Percentiles rank a stretch among this genome's conserved stretches.
These are phyloP conservation scores for Cladobotryum protrusum DNA, from an alignment of 2,329 filamentous ascomycete species.

Conservation along the genomic window DNA sequence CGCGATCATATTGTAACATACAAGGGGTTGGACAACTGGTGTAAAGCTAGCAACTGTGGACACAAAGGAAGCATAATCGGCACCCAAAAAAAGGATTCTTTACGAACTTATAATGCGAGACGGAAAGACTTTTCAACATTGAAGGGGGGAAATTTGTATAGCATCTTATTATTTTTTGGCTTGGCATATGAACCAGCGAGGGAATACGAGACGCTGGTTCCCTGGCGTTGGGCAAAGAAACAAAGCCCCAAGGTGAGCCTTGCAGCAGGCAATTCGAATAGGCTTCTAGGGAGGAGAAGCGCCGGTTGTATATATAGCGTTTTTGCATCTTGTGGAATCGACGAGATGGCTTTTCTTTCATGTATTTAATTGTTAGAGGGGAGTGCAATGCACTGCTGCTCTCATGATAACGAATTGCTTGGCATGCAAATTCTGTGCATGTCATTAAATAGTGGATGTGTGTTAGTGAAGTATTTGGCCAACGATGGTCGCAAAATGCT, in stretches of 20 bases:
- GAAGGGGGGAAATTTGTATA: constrained; percentile 4
- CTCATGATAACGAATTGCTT: no score
- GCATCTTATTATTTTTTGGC: constrained; percentile 5
- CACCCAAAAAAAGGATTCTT: neutral
- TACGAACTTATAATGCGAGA: neutral
- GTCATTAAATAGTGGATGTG: no score
- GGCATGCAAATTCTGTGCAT: no score
- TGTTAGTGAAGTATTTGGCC: no score
- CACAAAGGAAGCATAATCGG: neutral
- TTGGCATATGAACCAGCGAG: constrained; percentile 13
- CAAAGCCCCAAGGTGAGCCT: constrained; percentile 1
- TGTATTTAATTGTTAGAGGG: no score
- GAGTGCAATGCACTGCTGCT: no score
- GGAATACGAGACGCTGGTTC: constrained; percentile 5
- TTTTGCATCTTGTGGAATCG: no score
- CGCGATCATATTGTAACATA: neutral
- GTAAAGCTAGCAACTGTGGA: no score
- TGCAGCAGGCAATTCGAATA: constrained; percentile 8
- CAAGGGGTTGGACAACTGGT: neutral
- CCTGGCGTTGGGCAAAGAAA: constrained; percentile 6
- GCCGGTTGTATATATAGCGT: constrained; percentile 1
- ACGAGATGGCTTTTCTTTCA: no score
- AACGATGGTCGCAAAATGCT: no score
- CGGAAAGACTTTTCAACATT: no score
- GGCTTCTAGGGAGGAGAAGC: neutral